Evolutionary conservation across 176 grass and related monocot genomes (phyloP).

Genomic region (Musa acuminata): DNA sequence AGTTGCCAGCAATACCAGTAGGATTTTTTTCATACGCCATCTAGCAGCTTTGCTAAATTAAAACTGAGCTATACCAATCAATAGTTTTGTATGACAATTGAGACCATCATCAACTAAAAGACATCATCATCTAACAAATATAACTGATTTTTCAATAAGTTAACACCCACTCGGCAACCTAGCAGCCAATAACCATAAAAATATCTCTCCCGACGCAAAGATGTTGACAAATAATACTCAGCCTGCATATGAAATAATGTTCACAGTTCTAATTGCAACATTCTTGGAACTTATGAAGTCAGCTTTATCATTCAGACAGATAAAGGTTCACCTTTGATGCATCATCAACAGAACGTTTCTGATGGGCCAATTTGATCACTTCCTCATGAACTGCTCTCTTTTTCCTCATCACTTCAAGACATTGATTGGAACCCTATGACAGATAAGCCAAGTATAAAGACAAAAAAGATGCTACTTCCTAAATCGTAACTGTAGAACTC

Average conservation of each 20-base stretch:
- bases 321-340: constrained; percentile 41
- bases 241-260: background rate
- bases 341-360: constrained; percentile 42
- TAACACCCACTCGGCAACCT: background rate
- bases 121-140: background rate
- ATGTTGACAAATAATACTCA: background rate
- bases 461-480: background rate
- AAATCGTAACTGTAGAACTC: background rate
- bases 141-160: background rate
- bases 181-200: background rate
- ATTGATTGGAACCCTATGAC: constrained; percentile 61
- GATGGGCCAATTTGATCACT: constrained; percentile 67
- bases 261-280: background rate
- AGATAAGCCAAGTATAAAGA: constrained; percentile 10
- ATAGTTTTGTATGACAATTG: too few relatives aligned
- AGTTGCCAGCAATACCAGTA: too few relatives aligned
- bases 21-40: too few relatives aligned
- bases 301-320: background rate
- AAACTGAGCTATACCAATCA: too few relatives aligned
- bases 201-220: too few relatives aligned
- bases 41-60: too few relatives aligned
- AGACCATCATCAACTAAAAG: too few relatives aligned
- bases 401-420: constrained; percentile 87
- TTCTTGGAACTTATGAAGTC: background rate
- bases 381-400: constrained; percentile 86